Base-by-base conservation (phyloP, 768 basidiomycete species). In the Bullera alba region DNA sequence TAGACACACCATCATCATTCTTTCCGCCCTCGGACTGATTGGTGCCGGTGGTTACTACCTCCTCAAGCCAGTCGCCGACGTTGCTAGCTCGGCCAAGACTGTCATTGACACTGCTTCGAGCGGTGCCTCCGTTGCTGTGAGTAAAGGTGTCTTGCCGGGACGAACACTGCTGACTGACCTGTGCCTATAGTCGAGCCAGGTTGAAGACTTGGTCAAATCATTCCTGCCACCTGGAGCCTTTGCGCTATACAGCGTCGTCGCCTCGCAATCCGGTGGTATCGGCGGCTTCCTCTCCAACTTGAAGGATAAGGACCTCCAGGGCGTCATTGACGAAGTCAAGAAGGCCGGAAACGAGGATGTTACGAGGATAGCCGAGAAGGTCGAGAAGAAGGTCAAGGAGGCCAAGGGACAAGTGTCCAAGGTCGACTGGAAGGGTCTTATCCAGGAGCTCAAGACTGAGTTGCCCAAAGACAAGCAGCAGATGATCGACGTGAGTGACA, bases 371-470 rank as follows among this genome's bases (percentile, higher is more conserved):
- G 54, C 69, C 25, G 65, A 63, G 23, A 64, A 63, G 46, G 65
- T 67, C 26, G 65, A 71, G 57, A 54, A 58, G 42, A 61, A 58
- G 28, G 49, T 71, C 25, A 63, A 69, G 57, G 63, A 67, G 23
- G 70, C 70, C 22, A 54, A 57, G 22, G 70, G 70, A 10, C 65
- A 71, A 44, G 57, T 65, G 17, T 30, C 52, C 48, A 53, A 71
- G 35, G 57, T 71, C n/a, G 67, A 71, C 51, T 71, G 70, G 70
- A 63, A 60, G 44, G 35, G 46, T 25, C 42, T 71, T 19, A 57
- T 62, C 7, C 50, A 58, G 26, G 60, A 67, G 38, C 48, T 69
- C 21, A 65, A 71, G 59, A 54, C 50, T 36, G 61, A 69, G 47
- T 49, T 69, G 36, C 65, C 65, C 3, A 57, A 63, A 29, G 60